These are phyloP conservation scores for Syzygium aqueum DNA, from an alignment of 345 rosid species.

Conservation along the genomic window DNA sequence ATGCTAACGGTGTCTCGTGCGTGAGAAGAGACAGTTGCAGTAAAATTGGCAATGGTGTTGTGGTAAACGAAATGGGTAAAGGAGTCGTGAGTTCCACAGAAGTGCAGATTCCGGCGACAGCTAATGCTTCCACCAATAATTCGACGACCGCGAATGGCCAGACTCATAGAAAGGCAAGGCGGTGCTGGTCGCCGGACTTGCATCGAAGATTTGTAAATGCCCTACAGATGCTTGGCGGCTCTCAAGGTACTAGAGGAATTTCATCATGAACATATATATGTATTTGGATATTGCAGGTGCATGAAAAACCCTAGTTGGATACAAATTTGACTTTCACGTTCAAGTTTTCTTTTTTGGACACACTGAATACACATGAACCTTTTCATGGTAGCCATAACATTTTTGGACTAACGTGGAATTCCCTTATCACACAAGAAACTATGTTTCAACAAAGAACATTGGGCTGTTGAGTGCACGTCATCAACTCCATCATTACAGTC, in stretches of 20 bases:
- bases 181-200: conserved; percentile 99
- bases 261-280: not conserved
- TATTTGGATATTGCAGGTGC: not conserved
- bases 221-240: conserved; percentile 97
- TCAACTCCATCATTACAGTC: not conserved
- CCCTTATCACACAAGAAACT: not conserved
- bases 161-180: conserved; percentile 81
- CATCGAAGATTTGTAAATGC: conserved; percentile 95
- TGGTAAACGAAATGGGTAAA: conserved; percentile 24
- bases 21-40: conserved; percentile 22
- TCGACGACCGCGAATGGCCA: conserved; percentile 13
- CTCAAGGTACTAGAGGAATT: conserved; percentile 67
- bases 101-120: conserved; percentile 16
- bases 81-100: conserved; percentile 18
- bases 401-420: not conserved
- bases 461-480: not conserved
- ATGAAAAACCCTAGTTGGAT: not conserved
- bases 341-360: not conserved
- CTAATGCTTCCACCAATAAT: conserved; percentile 6
- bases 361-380: not conserved
- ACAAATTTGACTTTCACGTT: not conserved
- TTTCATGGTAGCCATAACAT: not conserved
- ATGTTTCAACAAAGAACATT: not conserved
- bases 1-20: conserved; percentile 17
- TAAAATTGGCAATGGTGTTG: conserved; percentile 8